These are phyloP conservation scores for Termitomyces sp. DNA, from an alignment of 768 basidiomycete species.

Conservation along the genomic window DNA sequence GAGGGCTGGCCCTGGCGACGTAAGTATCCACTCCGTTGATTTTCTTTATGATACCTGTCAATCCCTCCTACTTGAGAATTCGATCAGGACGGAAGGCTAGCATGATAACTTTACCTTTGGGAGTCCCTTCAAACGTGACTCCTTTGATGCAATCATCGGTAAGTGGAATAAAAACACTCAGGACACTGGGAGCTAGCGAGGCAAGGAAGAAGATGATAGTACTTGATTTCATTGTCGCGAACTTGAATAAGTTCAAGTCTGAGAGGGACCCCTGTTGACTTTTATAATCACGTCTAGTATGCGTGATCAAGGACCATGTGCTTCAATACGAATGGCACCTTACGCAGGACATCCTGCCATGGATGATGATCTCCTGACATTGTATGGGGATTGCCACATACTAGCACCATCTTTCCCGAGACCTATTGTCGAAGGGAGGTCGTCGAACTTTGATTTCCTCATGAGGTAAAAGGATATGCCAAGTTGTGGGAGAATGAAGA, in stretches of 20 bases:
- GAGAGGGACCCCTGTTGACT: not conserved
- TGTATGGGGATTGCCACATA: not conserved
- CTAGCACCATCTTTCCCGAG: not conserved
- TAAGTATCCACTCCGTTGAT: constrained; percentile 14
- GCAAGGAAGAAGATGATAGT: constrained; percentile 4
- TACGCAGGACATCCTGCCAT: not conserved
- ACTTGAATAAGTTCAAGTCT: not conserved
- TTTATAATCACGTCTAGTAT: not conserved
- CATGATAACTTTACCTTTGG: not conserved
- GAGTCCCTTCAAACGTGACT: not conserved
- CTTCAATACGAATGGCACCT: no score
- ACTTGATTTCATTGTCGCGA: not conserved
- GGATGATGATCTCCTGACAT: not conserved
- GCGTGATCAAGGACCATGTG: not conserved
- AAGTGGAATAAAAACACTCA: constrained; percentile 7
- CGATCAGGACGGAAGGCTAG: not conserved
- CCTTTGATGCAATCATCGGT: not conserved
- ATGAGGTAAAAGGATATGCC: not conserved
- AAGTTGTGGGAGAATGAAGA: not conserved
- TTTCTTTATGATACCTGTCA: constrained; percentile 5
- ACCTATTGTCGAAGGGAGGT: not conserved
- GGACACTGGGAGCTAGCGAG: not conserved
- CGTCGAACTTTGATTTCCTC: not conserved
- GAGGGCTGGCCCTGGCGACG: constrained; percentile 5
- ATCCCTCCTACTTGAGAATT: no score